These are phyloP conservation scores for Thymus mandschuricus DNA, from an alignment of 257 asterid genomes.

Conservation along the genomic window DNA sequence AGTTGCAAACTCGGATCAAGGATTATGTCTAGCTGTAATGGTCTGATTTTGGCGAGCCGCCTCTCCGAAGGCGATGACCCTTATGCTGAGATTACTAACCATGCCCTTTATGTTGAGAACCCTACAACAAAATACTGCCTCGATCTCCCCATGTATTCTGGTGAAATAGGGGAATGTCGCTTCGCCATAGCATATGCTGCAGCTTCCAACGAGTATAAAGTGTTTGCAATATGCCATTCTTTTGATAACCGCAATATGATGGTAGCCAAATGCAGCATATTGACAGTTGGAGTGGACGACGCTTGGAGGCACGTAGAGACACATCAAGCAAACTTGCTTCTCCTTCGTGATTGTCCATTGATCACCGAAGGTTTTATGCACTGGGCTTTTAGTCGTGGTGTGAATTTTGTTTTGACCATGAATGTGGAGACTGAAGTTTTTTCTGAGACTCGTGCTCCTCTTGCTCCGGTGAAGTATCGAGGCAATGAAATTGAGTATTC, in stretches of 20 bases:
- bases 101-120: not conserved
- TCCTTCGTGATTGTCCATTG: not conserved
- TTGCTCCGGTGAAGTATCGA: too few species aligned
- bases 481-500: not conserved
- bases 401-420: not conserved
- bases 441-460: not conserved
- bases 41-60: not conserved
- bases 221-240: not conserved
- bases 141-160: not conserved
- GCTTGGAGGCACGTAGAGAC: not conserved
- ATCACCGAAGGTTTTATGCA: not conserved
- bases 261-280: too few species aligned
- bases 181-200: not conserved
- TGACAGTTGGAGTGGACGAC: not conserved
- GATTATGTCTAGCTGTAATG: not conserved
- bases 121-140: not conserved
- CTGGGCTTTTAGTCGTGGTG: not conserved
- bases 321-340: not conserved
- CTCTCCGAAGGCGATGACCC: too few species aligned
- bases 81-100: too few species aligned
- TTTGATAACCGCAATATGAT: not conserved
- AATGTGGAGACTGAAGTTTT: not conserved
- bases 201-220: not conserved
- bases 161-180: too few species aligned
- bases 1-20: not conserved